Evolutionary conservation across 1,139 yeast species (phyloP).

Genomic region (Kazachstania sp.): DNA sequence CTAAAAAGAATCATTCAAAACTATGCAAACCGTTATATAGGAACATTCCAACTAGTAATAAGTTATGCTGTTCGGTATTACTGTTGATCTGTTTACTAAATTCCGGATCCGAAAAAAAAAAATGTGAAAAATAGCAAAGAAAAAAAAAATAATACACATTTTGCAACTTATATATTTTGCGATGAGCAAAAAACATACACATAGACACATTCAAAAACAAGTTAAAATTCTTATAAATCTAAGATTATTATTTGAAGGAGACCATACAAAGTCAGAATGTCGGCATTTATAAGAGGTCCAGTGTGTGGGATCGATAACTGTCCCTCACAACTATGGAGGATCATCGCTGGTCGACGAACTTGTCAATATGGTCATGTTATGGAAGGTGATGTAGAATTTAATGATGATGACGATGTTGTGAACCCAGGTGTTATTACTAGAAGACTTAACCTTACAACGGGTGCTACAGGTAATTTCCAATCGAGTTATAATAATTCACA

Average conservation of each 20-base stretch:
- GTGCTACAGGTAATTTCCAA: constrained; percentile 28
- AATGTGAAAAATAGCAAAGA: too few species aligned
- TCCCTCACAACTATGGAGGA: constrained; percentile 63
- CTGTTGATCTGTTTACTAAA: too few species aligned
- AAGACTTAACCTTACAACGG: constrained; percentile 42
- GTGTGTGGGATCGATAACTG: constrained; percentile 89
- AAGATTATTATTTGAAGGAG: background rate
- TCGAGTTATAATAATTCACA: constrained; percentile 23
- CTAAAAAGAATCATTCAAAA: too few species aligned
- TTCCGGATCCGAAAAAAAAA: too few species aligned
- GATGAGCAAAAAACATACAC: too few species aligned
- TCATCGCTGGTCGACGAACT: constrained; percentile 65
- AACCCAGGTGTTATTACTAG: constrained; percentile 42
- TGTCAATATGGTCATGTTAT: constrained; percentile 88
- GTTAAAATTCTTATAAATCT: background rate
- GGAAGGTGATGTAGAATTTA: constrained; percentile 69
- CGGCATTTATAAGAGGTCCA: constrained; percentile 50
- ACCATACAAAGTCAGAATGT: constrained; percentile 13
- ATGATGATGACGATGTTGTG: constrained; percentile 58
- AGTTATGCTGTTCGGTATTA: too few species aligned
- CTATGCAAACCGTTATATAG: too few species aligned
- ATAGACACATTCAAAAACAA: background rate
- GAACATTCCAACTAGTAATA: too few species aligned
- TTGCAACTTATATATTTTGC: too few species aligned
- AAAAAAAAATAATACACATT: too few species aligned